Conservation (phyloP, 352 stramenopile species). For the Elongisporangium anandrum region DNA sequence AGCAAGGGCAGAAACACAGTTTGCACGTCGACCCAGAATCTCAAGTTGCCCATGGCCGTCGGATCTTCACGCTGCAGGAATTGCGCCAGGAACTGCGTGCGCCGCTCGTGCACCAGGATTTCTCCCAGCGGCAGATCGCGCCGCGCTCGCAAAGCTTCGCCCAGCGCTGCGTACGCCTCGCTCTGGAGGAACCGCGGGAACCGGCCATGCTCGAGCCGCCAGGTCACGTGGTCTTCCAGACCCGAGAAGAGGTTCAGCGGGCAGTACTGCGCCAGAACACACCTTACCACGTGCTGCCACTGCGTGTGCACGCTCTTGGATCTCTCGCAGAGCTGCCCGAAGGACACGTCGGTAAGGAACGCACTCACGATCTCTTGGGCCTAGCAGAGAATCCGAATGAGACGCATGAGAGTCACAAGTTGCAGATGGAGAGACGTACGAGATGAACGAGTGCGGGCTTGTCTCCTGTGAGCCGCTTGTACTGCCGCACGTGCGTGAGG, state of each 20-base stretch:
- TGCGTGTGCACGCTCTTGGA: background rate
- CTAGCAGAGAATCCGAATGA: conserved; percentile 10
- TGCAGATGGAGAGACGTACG: conserved; percentile 19
- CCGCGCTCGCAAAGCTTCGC: conserved; percentile 42
- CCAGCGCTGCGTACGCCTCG: conserved; percentile 45
- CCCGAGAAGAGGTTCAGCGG: conserved; percentile 58
- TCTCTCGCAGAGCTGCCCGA: conserved; percentile 16
- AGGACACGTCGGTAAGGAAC: conserved; percentile 29
- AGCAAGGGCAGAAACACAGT: conserved; percentile 66
- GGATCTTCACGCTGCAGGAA: conserved; percentile 33
- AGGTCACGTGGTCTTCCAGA: conserved; percentile 46
- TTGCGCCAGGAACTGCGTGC: conserved; percentile 49
- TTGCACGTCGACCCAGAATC: conserved; percentile 75
- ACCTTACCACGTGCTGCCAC: conserved; percentile 17
- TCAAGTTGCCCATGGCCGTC: conserved; percentile 41
- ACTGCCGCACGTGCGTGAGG: conserved; percentile 47
- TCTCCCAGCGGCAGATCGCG: conserved; percentile 61
- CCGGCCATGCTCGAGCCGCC: conserved; percentile 38
- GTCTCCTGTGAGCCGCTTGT: conserved; percentile 45
- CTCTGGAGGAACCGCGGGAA: conserved; percentile 48
- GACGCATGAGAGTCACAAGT: background rate
- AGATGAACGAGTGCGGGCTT: conserved; percentile 36
- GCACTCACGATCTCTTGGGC: conserved; percentile 38
- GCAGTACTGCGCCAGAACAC: conserved; percentile 22
- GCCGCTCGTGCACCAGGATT: conserved; percentile 47